phyloP scores from a whole-genome alignment of 768 basidiomycete species.

The Tubosaeta sp. region DNA sequence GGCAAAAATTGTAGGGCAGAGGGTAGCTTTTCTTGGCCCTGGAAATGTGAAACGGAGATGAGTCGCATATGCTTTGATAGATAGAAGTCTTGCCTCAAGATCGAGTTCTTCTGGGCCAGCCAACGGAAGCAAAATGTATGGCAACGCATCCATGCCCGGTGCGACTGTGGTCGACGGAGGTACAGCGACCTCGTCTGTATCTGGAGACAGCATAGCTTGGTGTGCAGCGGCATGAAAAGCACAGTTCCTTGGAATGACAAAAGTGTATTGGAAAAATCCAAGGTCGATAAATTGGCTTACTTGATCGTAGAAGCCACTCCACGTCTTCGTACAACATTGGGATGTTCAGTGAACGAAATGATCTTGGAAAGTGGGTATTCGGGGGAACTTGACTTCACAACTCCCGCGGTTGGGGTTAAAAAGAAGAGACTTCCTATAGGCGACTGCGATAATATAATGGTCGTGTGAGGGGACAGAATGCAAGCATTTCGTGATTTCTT shows the following conservation, averaged over 20 bases:
- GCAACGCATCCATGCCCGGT: constrained; percentile 80
- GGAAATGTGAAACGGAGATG: constrained; percentile 1
- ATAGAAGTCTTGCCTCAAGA: constrained; percentile 58
- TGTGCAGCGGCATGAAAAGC: constrained; percentile 68
- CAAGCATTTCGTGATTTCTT: constrained; percentile 19
- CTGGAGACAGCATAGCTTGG: constrained; percentile 64
- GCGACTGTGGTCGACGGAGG: constrained; percentile 54
- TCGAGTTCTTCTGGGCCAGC: constrained; percentile 96
- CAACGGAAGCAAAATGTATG: constrained; percentile 82
- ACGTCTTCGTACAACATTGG: constrained; percentile 78
- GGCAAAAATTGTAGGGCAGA: constrained; percentile 85
- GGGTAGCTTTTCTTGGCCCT: constrained; percentile 89
- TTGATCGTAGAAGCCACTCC: constrained; percentile 88
- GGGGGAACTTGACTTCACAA: constrained; percentile 39
- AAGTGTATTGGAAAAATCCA: constrained; percentile 9
- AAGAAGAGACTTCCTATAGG: constrained; percentile 79
- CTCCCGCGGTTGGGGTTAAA: constrained; percentile 58
- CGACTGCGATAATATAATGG: constrained; percentile 41
- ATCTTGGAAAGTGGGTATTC: constrained; percentile 85
- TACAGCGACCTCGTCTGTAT: constrained; percentile 51
- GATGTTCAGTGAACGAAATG: constrained; percentile 85
- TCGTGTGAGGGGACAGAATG: background rate
- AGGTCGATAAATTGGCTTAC: constrained; percentile 36
- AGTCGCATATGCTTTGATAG: background rate
- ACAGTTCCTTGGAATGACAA: constrained; percentile 57